A percentile compares a stretch with the other conserved stretches of the same genome.
Conservation (phyloP, 768 basidiomycete genomes). For the Lentinus brumalis region DNA sequence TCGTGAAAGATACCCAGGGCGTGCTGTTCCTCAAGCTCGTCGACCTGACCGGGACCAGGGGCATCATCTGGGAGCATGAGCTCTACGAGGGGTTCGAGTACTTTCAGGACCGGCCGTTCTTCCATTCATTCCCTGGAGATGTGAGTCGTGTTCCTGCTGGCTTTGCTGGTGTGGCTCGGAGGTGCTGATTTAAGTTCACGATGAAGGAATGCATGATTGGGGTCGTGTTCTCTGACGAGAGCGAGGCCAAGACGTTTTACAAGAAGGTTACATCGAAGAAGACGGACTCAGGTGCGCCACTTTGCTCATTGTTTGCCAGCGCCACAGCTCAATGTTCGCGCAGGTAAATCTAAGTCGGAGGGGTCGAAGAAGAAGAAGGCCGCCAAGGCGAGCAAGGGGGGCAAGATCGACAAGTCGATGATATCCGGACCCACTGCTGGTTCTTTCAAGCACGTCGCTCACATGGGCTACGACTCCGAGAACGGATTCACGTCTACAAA, state of each 20-base stretch:
- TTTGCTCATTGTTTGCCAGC: not conserved
- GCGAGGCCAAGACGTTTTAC: constrained; percentile 80
- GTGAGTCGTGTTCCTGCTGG: constrained; percentile 50
- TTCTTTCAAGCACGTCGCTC: constrained; percentile 87
- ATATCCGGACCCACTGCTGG: constrained; percentile 81
- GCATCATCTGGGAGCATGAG: constrained; percentile 93
- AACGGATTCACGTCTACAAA: constrained; percentile 84
- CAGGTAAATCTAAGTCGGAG: constrained; percentile 54
- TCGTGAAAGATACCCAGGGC: constrained; percentile 62
- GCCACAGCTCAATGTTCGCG: not conserved
- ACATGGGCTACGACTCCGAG: constrained; percentile 92
- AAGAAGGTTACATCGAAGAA: constrained; percentile 82
- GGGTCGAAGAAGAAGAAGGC: constrained; percentile 48
- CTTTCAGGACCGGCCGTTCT: constrained; percentile 82
- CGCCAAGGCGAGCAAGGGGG: constrained; percentile 60
- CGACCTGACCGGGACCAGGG: constrained; percentile 81
- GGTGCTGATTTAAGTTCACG: not conserved
- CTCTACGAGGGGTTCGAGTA: constrained; percentile 83
- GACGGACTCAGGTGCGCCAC: constrained; percentile 28
- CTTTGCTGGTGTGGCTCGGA: not conserved
- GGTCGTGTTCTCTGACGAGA: constrained; percentile 85
- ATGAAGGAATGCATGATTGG: constrained; percentile 86
- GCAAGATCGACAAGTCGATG: constrained; percentile 89
- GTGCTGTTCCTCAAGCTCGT: constrained; percentile 74
- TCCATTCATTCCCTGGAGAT: constrained; percentile 91